A percentile compares a stretch with the other conserved stretches of the same genome.
Conservation (phyloP, 2,329 filamentous ascomycete genomes). For the Aspergillus quadrilineatus region DNA sequence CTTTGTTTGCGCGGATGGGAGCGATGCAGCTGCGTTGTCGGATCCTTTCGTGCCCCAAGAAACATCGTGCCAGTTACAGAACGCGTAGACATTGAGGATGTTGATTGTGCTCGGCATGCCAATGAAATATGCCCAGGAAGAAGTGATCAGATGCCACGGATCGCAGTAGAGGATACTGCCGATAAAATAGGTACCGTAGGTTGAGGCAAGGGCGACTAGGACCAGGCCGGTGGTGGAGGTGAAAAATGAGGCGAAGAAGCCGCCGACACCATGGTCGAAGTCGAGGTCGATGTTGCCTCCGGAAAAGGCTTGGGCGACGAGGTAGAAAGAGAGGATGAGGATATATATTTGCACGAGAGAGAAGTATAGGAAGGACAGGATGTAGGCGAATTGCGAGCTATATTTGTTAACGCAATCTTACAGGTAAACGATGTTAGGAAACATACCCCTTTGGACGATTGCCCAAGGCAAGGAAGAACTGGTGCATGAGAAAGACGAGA, state of each 20-base stretch:
- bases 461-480: constrained; percentile 94
- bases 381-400: constrained; percentile 79
- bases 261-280: constrained; percentile 58
- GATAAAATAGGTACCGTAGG: constrained; percentile 94
- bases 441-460: constrained; percentile 81
- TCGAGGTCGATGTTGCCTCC: constrained; percentile 60
- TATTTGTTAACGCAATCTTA: too few species aligned
- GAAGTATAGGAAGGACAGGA: constrained; percentile 85
- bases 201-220: constrained; percentile 85
- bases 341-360: constrained; percentile 87
- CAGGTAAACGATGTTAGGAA: background rate
- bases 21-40: constrained; percentile 74
- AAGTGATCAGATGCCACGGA: constrained; percentile 99
- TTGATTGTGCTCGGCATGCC: constrained; percentile 98
- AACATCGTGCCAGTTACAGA: constrained; percentile 99
- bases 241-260: constrained; percentile 81
- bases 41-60: constrained; percentile 98
- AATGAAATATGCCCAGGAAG: constrained; percentile 87
- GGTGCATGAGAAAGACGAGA: constrained; percentile 82
- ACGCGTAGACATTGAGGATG: constrained; percentile 98
- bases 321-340: constrained; percentile 80
- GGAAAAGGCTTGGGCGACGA: constrained; percentile 80
- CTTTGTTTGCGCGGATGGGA: constrained; percentile 87
- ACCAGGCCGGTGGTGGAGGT: constrained; percentile 76
- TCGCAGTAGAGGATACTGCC: constrained; percentile 97